Evolutionary conservation across 2,329 filamentous ascomycete genomes (phyloP), one percentile per base, ranked within the genome.

Genomic region (Aspergillus sp.): DNA sequence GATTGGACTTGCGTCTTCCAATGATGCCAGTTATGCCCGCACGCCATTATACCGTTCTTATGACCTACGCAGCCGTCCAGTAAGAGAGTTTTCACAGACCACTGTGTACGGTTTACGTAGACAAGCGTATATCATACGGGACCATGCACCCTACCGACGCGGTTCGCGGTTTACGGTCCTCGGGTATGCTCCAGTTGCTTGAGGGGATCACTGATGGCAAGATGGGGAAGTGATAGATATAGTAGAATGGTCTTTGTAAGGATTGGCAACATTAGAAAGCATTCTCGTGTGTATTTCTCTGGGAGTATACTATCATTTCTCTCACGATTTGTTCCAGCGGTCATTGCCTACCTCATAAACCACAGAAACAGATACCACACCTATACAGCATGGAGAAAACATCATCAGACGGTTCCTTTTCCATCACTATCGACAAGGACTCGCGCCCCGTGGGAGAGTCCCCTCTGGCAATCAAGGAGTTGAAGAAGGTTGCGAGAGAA

Each of bases 131-230:
- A 25, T 25, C 4, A 25, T 25, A 25, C 23, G 13, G 14, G 3
- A 36, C 29, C 29, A 36, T n/a, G 5, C 7, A 36, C 16, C 32
- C 32, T n/a, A 7, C 32, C 32, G 32, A 36, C 42, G 32, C 49
- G 49, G 49, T 19, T 34, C 43, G 49, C 49, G 49, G 49, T 32
- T 51, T 5, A 14, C 31, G 43, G 21, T 29, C 49, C 49, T 46
- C 49, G 49, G 49, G 11, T 5, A 36, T 36, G 14, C 1, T 13
- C 5, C 5, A 2, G 5, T n/a, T 2, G 10, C 16, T 14, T 36
- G 13, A 36, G 32, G 32, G 13, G 32, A 25, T 9, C 5, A 11
- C 5, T 17, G 5, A 13, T 36, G 32, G 32, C 13, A n/a, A 36
- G 32, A 16, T 11, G 10, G 1, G 14, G 2, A 14, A 36, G 32